Evolutionary conservation across 202 grass and related monocot genomes (phyloP), one percentile per base, ranked within the genome.

Genomic region (Eragrostis tef): DNA sequence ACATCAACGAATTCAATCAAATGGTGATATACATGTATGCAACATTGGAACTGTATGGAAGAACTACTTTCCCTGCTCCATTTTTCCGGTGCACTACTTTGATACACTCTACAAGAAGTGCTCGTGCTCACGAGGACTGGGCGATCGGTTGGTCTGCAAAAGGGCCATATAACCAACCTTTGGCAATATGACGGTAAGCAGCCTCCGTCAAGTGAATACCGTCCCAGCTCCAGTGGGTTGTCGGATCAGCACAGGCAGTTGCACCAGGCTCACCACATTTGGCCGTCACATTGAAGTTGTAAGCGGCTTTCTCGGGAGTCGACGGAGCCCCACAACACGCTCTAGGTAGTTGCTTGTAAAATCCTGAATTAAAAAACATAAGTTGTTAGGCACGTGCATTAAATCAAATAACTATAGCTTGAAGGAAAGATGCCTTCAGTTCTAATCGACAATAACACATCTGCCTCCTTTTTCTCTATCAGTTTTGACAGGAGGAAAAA

Each of bases 141-240:
- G 93, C 15, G 42, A 99, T 91, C 1, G 97, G 85, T 75, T 92
- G 96, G 41, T 92, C 86, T 0, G 91, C 75, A 13, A 92, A 96
- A 63, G 87, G 78, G 22, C 97, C 97, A 16, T 93, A 85, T 36
- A 99, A 46, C 97, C 97, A 99, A 70, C 97, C 97, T 77, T 73
- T 90, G 66, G 97, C 97, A 5, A 99, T 96, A 85, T 91, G 87
- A 47, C 87, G 67, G 10, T 99, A 93, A 27, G 97, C 97, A 67
- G 89, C 87, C 46, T 99, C 96, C 7, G 91, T 96, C 74, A 99
- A 83, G 81, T 99, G 97, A 84, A 99, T 92, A 34, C 97, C 97
- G 6, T 94, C 97, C 97, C 97, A 99, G 74, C 87, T 93, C 91
- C 93, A 93, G 14, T 96, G 91, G 16, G 89, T 91, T 12, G 93